phyloP scores from a whole-genome alignment of 2,329 filamentous ascomycete species.

The Dendryphion nanum region DNA sequence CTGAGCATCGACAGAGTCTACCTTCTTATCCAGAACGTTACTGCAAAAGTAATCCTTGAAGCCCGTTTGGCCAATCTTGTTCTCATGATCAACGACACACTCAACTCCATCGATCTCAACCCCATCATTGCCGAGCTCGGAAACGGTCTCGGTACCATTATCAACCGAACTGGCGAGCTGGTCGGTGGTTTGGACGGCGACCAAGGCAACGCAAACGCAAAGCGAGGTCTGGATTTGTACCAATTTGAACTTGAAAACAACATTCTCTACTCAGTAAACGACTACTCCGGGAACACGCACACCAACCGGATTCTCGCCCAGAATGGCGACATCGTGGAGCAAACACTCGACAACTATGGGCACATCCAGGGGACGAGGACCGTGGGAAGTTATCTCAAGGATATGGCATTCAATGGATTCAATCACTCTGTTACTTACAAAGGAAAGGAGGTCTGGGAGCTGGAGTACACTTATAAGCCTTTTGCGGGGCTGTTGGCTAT shows the following conservation, averaged over 20 bases:
- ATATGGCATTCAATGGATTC: conserved; percentile 58
- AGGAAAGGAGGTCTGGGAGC: conserved; percentile 49
- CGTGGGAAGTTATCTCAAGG: conserved; percentile 51
- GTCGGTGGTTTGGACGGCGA: conserved; percentile 18
- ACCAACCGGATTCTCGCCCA: conserved; percentile 58
- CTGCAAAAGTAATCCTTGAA: conserved; percentile 58
- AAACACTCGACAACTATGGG: conserved; percentile 55
- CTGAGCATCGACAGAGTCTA: conserved; percentile 57
- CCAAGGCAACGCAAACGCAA: conserved; percentile 9
- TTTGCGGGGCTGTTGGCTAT: conserved; percentile 48
- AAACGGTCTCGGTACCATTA: conserved; percentile 48
- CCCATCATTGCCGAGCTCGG: conserved; percentile 58
- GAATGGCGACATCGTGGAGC: conserved; percentile 55
- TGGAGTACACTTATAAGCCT: conserved; percentile 55
- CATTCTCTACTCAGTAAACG: conserved; percentile 61
- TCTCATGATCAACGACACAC: conserved; percentile 58
- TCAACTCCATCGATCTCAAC: conserved; percentile 60
- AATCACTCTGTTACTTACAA: conserved; percentile 38
- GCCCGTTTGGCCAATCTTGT: conserved; percentile 61
- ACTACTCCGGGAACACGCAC: conserved; percentile 54
- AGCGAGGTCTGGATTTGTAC: conserved; percentile 29
- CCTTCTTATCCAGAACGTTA: conserved; percentile 58
- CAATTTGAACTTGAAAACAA: conserved; percentile 55
- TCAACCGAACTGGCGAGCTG: conserved; percentile 39
- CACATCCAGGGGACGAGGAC: conserved; percentile 42